Base-by-base conservation (phyloP, 805 yeast species). In the Candida multigemmis region DNA sequence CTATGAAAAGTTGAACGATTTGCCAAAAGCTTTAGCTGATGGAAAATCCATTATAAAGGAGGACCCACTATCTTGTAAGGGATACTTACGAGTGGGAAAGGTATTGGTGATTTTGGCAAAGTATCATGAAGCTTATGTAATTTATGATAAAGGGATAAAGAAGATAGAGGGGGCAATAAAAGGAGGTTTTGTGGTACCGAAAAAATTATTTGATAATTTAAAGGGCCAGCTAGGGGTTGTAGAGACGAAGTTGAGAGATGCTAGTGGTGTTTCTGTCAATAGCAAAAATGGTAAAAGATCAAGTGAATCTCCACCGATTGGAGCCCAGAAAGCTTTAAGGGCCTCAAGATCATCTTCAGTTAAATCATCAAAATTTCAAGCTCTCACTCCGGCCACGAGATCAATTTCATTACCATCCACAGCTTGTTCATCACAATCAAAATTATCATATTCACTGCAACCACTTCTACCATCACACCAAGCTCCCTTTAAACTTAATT, bases 1-100 rank as follows among this genome's bases (percentile, higher is more conserved):
- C 2, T 55, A 44, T 39, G 68, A 66, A 32, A 68, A 65, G 33
- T 33, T 68, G 27, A 42, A 44, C 4, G 40, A 48, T 10, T 25
- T 45, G 4, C 41, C 38, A 0, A 34, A 37, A 7, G 68, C 74
- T 0, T 44, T 56, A 16, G 32, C 34, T 14, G 74, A 68, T 30
- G 65, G 65, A 0, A 37, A 47, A 16, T 35, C 29, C 19, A 35
- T 65, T 22, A 39, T 62, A 3, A 32, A 34, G 9, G 12, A 53
- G 3, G 70, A 67, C 19, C 74, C 73, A 0, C 37, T 60, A 14
- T 53, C 65, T 11, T 65, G 71, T 41, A 69, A 67, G 40, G 73
- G 72, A 1, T 68, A 69, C 35, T 44, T 71, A 19, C 38, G 77
- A 19, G 42, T 48, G 3, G 58, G 63, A 3, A 70, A 68, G 36